Percentiles rank a stretch among this genome's conserved stretches.
Conservation (phyloP, 140 eudicot genomes). For the Oenanthe javanica region DNA sequence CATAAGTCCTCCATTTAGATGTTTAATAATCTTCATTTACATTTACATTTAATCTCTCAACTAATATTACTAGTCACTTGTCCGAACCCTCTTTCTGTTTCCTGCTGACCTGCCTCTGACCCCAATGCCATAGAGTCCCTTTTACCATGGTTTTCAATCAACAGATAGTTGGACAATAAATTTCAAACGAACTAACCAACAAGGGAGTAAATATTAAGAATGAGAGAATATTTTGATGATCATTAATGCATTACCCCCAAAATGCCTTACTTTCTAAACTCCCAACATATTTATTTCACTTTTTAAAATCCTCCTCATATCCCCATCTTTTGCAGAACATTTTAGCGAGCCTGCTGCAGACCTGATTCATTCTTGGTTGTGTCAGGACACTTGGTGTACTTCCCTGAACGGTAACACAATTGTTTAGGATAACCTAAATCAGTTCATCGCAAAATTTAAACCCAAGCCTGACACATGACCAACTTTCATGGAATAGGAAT, state of each 20-base stretch:
- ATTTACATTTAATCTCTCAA: not conserved
- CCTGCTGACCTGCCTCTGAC: not conserved
- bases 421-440: no score
- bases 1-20: not conserved
- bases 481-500: no score
- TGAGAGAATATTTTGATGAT: not conserved
- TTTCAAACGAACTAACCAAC: not conserved
- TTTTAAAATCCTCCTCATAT: not conserved
- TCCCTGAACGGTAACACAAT: no score
- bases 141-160: no score
- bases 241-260: no score
- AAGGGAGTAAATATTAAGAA: not conserved
- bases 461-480: no score
- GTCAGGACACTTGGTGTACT: no score
- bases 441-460: no score
- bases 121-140: not conserved
- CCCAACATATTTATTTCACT: not conserved
- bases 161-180: not conserved
- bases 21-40: not conserved
- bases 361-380: not conserved
- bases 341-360: not conserved
- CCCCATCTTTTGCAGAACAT: not conserved
- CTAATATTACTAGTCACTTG: not conserved
- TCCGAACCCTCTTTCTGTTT: not conserved
- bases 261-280: not conserved